A percentile compares a stretch with the other conserved stretches of the same genome.
Evolutionary conservation across 441 rosid genomes (phyloP).

Genomic region (Eutrema salsugineum): DNA sequence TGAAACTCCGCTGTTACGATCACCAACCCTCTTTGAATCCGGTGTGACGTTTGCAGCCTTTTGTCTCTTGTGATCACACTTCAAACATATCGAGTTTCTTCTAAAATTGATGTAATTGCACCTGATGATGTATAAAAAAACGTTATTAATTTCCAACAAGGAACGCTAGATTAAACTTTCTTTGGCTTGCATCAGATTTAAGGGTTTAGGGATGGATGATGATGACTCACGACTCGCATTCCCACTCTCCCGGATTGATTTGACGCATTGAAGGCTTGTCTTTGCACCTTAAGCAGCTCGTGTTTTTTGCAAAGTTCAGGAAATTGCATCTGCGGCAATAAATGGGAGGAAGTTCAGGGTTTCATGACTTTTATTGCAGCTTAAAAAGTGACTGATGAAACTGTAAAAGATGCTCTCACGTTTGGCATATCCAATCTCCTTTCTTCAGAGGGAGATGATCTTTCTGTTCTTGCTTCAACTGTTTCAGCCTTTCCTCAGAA

Average conservation of each 20-base stretch:
- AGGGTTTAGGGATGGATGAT: neutral
- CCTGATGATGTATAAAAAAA: conserved; percentile 37
- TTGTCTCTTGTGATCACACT: conserved; percentile 72
- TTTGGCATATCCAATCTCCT: conserved; percentile 90
- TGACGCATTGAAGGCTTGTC: conserved; percentile 71
- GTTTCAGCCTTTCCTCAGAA: conserved; percentile 57
- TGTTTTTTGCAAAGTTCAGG: conserved; percentile 80
- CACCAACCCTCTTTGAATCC: neutral
- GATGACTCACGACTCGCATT: conserved; percentile 80
- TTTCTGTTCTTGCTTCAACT: conserved; percentile 49
- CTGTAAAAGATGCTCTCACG: conserved; percentile 35
- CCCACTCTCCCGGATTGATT: conserved; percentile 94
- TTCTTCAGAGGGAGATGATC: conserved; percentile 78
- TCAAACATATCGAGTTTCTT: conserved; percentile 74
- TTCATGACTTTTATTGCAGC: neutral
- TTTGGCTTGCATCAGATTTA: neutral
- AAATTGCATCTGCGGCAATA: conserved; percentile 62
- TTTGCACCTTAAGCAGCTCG: conserved; percentile 69
- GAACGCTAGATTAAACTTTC: neutral
- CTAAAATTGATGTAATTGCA: conserved; percentile 86
- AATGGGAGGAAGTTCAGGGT: neutral
- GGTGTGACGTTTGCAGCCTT: conserved; percentile 42
- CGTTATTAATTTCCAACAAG: neutral
- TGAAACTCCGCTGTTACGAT: conserved; percentile 15
- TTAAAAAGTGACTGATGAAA: neutral